These are phyloP conservation scores for Plantago lanceolata DNA, from an alignment of 305 asterid species.

Conservation along the genomic window DNA sequence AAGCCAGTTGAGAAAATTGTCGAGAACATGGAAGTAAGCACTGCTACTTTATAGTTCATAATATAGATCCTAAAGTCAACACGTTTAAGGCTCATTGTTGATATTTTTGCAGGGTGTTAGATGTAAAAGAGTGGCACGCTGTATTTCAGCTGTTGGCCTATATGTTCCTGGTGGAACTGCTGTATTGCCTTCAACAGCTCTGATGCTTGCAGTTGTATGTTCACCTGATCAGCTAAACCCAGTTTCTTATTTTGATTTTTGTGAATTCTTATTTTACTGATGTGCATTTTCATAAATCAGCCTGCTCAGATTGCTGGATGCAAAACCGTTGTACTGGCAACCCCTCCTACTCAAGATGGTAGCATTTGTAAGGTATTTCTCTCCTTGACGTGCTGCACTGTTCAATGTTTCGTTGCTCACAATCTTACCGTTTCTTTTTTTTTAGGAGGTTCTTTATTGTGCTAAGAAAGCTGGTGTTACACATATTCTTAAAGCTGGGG, in stretches of 20 bases:
- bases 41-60: constrained; percentile 12
- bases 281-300: constrained; percentile 43
- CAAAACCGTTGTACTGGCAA: constrained; percentile 89
- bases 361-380: constrained; percentile 74
- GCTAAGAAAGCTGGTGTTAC: constrained; percentile 97
- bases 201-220: constrained; percentile 96
- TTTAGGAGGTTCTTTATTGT: constrained; percentile 88
- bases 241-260: constrained; percentile 15
- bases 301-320: constrained; percentile 98
- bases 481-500: constrained; percentile 96
- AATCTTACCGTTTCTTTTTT: constrained; percentile 12
- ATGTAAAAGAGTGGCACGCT: constrained; percentile 90
- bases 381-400: constrained; percentile 18
- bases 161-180: constrained; percentile 99
- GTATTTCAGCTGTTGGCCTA: constrained; percentile 92
- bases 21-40: constrained; percentile 85
- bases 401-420: constrained; percentile 23
- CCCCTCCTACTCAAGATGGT: constrained; percentile 83
- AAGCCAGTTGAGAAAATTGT: constrained; percentile 73
- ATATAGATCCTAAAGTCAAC: neutral
- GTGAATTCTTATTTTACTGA: constrained; percentile 20
- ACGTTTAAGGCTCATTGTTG: constrained; percentile 20
- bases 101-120: constrained; percentile 70
- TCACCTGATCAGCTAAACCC: constrained; percentile 27
- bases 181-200: constrained; percentile 94